Evolutionary conservation across 352 stramenopile species (phyloP), one percentile per base, ranked within the genome.

Genomic region (Globisporangium abappressorium): DNA sequence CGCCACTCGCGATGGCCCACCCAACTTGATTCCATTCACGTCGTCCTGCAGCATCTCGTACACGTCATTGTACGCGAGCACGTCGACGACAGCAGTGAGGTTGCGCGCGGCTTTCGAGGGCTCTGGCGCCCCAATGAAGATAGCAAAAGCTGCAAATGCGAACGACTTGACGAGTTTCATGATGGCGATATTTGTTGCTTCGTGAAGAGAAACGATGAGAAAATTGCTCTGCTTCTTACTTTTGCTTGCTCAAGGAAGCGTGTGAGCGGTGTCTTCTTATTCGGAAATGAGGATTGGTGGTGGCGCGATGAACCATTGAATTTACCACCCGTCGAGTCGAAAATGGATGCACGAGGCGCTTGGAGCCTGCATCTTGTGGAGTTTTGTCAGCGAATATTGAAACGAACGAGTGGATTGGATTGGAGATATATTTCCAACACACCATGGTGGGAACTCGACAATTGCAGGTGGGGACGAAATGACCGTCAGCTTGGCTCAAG

Each of bases 61-160:
- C 2, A 93, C 83, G 62, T 92, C 85, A 49, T 90, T 90, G 75
- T 91, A 93, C 38, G 85, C 82, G 56, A 93, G 43, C 30, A 93
- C 74, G 65, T 93, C 83, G 65, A 93, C 67, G 14, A 71, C 74
- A 24, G 81, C 83, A 1, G 77, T 81, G 46, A 77, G 28, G 24
- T 73, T 78, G 64, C 83, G 85, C 5, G 38, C 30, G 0, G 59
- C 65, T 43, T 43, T 15, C 9, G 36, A 43, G 9, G 36, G 36
- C 36, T 15, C 36, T 43, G 11, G 11, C 1, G 36, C 36, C 2
- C 36, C 36, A 43, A 43, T 43, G 11, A 43, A 8, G 36, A 43
- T 43, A 8, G 36, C 36, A 43, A 43, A 43, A 43, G 36, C 36
- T 43, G 11, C 36, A 15, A 43, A 15, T 43, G 11, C 11, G 36